Base-by-base conservation (phyloP, 1,284 basidiomycete genomes). In the Pseudozyma pruni region DNA sequence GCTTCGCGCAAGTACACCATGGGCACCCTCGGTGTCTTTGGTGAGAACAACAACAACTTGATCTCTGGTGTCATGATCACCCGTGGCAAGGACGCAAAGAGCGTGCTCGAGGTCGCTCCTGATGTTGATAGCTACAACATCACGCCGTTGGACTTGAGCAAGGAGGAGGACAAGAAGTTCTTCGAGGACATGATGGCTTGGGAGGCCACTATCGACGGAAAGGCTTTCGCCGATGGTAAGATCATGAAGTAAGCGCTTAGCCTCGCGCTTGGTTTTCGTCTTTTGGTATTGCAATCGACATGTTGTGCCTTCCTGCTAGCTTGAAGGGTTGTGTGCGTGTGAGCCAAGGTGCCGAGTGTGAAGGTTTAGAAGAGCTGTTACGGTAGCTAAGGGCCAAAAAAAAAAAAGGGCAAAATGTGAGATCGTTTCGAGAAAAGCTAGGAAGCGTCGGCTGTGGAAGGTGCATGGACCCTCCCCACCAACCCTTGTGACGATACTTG, bases 51-150 rank as follows among this genome's bases (percentile, higher is more conserved):
- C 85, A 86, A 90, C 79, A 75, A 68, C 50, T 51, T 61, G 84
- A 79, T 83, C 58, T 66, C 76, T 8, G 94, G 95, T 84, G 89
- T 85, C 49, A 83, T 98, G 74, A 90, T 98, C 84, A 82, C 87
- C 72, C 91, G 95, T 67, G 95, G 95, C 29, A 74, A 84, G 75
- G 85, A 86, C 68, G 64, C 70, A 72, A 76, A 79, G 67, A 46
- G 42, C 14, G 76, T 79, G 17, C 62, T 80, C 20, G 59, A 68
- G 51, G 67, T 72, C 46, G 94, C 95, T 6, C 95, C 95, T 34
- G 95, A 98, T 85, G 92, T 86, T 86, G 94, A 97, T 85, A 91
- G 90, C 47, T 98, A 98, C 86, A 79, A 83, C 13, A 94, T 90
- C 86, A 89, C 86, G 79, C 88, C 87, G 83, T 70, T 83, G 38